phyloP scores from a whole-genome alignment of 192 early-diverging fungal species.

The Podila epigama region DNA sequence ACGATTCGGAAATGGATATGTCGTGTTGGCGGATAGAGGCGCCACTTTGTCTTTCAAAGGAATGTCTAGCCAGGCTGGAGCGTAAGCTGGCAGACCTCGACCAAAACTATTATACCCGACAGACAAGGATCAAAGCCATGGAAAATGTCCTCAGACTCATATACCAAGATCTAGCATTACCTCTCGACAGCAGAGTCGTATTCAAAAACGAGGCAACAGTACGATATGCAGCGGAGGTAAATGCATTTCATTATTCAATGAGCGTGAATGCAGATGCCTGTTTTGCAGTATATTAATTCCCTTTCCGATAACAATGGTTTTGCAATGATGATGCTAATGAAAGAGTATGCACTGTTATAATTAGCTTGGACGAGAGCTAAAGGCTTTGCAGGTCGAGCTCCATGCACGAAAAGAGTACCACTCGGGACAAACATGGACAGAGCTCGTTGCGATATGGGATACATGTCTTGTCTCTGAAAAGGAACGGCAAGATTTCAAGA shows the following conservation, averaged over 20 bases:
- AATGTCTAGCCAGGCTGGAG: conserved; percentile 42
- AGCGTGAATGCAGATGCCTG: too few species aligned
- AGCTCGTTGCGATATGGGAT: conserved; percentile 52
- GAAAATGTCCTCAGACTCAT: conserved; percentile 38
- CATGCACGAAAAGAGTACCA: conserved; percentile 28
- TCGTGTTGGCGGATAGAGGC: conserved; percentile 32
- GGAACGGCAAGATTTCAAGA: conserved; percentile 52
- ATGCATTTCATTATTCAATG: neutral
- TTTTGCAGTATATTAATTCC: too few species aligned
- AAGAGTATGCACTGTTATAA: neutral
- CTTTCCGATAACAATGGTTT: neutral
- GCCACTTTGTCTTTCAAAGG: conserved; percentile 50
- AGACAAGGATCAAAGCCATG: conserved; percentile 38
- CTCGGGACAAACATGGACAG: conserved; percentile 30
- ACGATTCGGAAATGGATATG: neutral
- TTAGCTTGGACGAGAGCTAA: conserved; percentile 41
- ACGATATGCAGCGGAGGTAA: conserved; percentile 44
- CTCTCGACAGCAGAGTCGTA: conserved; percentile 4
- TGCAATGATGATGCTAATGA: neutral
- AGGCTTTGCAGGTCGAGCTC: conserved; percentile 28
- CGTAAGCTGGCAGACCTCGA: conserved; percentile 41
- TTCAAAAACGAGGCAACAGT: conserved; percentile 40
- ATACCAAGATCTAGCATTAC: conserved; percentile 32
- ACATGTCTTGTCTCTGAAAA: conserved; percentile 46
- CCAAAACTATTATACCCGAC: conserved; percentile 48